These are phyloP conservation scores for Trichomonas vaginalis DNA, from an alignment of 208 protist species.

Conservation along the genomic window DNA sequence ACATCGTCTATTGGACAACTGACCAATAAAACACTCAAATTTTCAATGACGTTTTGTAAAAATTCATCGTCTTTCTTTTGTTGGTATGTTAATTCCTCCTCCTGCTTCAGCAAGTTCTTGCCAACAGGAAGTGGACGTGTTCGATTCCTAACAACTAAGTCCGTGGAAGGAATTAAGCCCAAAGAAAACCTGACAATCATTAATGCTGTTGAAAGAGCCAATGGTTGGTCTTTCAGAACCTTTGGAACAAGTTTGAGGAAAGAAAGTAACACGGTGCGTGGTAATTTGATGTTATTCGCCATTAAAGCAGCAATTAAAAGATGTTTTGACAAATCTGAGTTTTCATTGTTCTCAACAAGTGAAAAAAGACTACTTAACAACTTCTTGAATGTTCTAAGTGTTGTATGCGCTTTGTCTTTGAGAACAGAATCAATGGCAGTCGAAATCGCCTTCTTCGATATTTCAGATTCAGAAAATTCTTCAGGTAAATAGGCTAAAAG, in stretches of 20 bases:
- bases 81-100: background rate
- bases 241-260: background rate
- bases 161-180: background rate
- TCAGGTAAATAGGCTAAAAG: background rate
- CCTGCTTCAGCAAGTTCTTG: background rate
- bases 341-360: background rate
- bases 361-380: background rate
- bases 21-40: background rate
- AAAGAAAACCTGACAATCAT: background rate
- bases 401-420: background rate
- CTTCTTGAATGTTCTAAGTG: background rate
- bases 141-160: background rate
- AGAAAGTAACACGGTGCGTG: background rate
- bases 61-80: background rate
- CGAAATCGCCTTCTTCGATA: background rate
- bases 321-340: background rate
- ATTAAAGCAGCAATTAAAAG: background rate
- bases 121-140: background rate
- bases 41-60: background rate
- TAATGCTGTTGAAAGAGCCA: background rate
- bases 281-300: background rate
- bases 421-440: background rate
- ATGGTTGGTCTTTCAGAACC: background rate
- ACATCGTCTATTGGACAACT: background rate
- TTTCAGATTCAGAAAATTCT: background rate